Base-by-base conservation (phyloP, 2,329 filamentous ascomycete genomes). In the Rhinocladiella similis region DNA sequence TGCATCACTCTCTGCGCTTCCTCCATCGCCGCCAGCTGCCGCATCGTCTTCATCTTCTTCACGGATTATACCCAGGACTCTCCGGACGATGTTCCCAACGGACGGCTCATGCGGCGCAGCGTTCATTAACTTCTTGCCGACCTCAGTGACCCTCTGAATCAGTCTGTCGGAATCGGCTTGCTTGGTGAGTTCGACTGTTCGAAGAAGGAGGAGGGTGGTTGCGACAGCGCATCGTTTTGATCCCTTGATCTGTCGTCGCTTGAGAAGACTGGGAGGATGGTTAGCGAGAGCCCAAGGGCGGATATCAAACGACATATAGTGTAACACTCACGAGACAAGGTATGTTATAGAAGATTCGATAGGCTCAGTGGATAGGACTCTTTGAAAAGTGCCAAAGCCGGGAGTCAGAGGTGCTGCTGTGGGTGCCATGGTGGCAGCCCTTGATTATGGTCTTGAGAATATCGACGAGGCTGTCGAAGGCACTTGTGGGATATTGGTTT, bases 71-170 rank as follows among this genome's bases (percentile, higher is more conserved):
- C 91, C 90, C 36, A 99, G 78, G 2, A 97, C 89, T 60, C 94
- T 86, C 59, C 92, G 86, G 46, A 97, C 90, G 65, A 99, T 92
- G 69, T 99, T 99, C 50, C 91, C 93, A 43, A 97, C 91, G 4
- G 91, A 90, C 65, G 96, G 87, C 75, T 97, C 94, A 59, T 88
- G 84, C 14, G 93, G 93, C 67, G 96, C 91, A 6, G 94, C 92
- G 53, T 88, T 84, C 35, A 89, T 86, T 42, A 99, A 80, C 53
- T 86, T 84, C 65, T 85, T 83, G 54, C 94, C 94, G 20, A 93
- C 86, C 57, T 86, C 82, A 63, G 89, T 86, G 60, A 99, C 86
- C 63, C 90, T 86, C 65, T 87, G 83, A 57, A 97, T 84, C 49
- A 99, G 84, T 67, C 87, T 85, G 48, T 85, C 83, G 46, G 91